Evolutionary conservation across 1,284 basidiomycete species (phyloP).

Genomic region (Inonotus hispidus): DNA sequence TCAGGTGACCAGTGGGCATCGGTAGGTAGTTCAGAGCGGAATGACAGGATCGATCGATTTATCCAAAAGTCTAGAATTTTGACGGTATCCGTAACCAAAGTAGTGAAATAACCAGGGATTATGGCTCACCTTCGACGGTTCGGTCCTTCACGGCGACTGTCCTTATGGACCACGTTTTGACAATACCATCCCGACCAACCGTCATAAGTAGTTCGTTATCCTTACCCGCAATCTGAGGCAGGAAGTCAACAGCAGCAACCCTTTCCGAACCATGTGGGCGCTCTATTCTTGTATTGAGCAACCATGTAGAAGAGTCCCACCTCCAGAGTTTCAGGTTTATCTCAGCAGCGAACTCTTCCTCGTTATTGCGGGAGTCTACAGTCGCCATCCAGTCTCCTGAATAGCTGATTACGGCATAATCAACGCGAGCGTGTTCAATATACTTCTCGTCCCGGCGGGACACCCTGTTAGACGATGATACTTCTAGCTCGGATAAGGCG

Average conservation of each 20-base stretch:
- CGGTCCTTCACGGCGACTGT: conserved; percentile 39
- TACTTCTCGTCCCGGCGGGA: conserved; percentile 78
- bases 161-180: conserved; percentile 70
- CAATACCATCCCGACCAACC: conserved; percentile 59
- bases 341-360: conserved; percentile 59
- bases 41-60: conserved; percentile 62
- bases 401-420: conserved; percentile 61
- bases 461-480: conserved; percentile 90
- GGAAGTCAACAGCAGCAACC: conserved; percentile 71
- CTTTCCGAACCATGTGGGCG: conserved; percentile 72
- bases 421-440: conserved; percentile 75
- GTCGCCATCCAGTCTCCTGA: conserved; percentile 93
- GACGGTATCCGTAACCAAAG: neutral
- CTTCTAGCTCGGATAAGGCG: conserved; percentile 81
- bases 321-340: conserved; percentile 88
- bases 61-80: conserved; percentile 67
- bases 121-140: conserved; percentile 41
- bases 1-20: conserved; percentile 80
- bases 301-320: conserved; percentile 58
- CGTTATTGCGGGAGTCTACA: conserved; percentile 70
- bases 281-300: conserved; percentile 85
- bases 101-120: neutral
- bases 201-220: conserved; percentile 52
- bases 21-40: conserved; percentile 63
- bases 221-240: conserved; percentile 33